phyloP scores from a whole-genome alignment of 169 alveolate genomes.

The Cryptosporidium ubiquitum region DNA sequence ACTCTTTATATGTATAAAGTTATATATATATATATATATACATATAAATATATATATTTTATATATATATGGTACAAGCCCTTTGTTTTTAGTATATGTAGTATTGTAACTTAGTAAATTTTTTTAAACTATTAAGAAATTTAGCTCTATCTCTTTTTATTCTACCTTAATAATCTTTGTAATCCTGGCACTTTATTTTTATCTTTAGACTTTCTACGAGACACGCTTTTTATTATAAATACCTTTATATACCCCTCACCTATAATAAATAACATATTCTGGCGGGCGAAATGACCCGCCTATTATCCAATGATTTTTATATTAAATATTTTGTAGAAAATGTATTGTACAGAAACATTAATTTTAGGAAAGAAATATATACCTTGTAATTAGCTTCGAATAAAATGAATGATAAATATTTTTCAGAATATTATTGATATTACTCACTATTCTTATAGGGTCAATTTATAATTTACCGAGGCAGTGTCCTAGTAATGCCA shows the following conservation, averaged over 20 bases:
- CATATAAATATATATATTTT: not conserved
- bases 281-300: slow-evolving; percentile 17
- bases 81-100: not conserved
- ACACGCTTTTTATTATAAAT: slow-evolving; percentile 4
- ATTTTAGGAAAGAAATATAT: too few species aligned
- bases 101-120: slow-evolving; percentile 3
- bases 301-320: not conserved
- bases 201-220: slow-evolving; percentile 21
- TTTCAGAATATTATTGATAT: too few species aligned
- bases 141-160: not conserved
- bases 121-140: not conserved
- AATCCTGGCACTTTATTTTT: not conserved
- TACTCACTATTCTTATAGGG: too few species aligned
- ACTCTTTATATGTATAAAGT: not conserved
- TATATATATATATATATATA: not conserved
- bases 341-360: too few species aligned
- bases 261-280: not conserved
- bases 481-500: too few species aligned
- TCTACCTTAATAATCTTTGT: slow-evolving; percentile 22
- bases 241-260: slow-evolving; percentile 41
- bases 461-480: too few species aligned
- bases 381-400: too few species aligned
- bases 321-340: not conserved
- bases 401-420: too few species aligned
- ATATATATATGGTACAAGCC: not conserved